Conservation (phyloP, 2,329 filamentous ascomycete species). For the Biscogniauxia marginata region DNA sequence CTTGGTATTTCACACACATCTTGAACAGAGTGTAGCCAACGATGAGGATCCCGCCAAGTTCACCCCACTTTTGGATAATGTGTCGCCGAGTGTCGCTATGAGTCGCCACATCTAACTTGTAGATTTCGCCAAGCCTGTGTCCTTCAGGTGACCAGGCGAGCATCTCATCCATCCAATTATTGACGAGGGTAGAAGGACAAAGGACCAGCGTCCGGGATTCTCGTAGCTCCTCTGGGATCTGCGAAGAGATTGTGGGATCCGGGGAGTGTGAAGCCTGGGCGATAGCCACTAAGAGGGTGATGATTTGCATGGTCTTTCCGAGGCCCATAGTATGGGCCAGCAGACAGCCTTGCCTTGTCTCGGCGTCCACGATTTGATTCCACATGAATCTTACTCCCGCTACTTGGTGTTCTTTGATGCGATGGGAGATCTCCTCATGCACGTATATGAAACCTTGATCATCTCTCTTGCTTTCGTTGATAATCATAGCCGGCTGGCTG, state of each 20-base stretch:
- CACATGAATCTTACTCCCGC: conserved; percentile 84
- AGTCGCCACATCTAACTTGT: conserved; percentile 50
- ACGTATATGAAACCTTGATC: conserved; percentile 63
- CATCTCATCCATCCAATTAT: conserved; percentile 84
- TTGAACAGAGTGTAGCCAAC: conserved; percentile 71
- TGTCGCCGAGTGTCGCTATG: conserved; percentile 38
- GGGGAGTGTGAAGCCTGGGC: conserved; percentile 61
- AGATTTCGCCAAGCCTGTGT: conserved; percentile 53
- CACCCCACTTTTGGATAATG: conserved; percentile 58
- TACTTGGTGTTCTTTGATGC: conserved; percentile 78
- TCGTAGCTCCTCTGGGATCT: conserved; percentile 67
- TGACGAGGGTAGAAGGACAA: conserved; percentile 70
- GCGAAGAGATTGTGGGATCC: conserved; percentile 55
- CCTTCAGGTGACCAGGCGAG: conserved; percentile 62
- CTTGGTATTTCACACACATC: conserved; percentile 5
- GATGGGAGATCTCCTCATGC: conserved; percentile 58
- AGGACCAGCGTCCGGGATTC: conserved; percentile 67
- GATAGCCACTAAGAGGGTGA: conserved; percentile 77
- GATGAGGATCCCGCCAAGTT: conserved; percentile 69
- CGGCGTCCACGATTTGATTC: conserved; percentile 70
- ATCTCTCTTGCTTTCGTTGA: conserved; percentile 65
- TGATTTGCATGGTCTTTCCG: conserved; percentile 89
- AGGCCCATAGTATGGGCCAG: conserved; percentile 89
- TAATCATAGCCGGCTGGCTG: conserved; percentile 52
- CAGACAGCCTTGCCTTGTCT: conserved; percentile 69